A percentile compares a stretch with the other conserved stretches of the same genome.
phyloP scores from a whole-genome alignment of 2,329 filamentous ascomycete genomes.

The Scedosporium minutisporum region DNA sequence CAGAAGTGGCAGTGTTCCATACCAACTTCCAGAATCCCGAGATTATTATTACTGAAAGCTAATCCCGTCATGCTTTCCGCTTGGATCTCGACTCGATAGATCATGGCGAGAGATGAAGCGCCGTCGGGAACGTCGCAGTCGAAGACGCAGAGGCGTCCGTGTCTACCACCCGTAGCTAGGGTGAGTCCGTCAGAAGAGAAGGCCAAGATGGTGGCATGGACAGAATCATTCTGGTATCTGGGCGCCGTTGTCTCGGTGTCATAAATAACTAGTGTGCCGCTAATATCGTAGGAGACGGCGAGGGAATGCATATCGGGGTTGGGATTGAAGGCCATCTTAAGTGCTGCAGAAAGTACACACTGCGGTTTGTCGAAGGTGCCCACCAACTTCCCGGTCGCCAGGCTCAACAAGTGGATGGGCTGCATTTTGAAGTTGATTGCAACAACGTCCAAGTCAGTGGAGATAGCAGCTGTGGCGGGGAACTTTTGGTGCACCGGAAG shows the following conservation, averaged over 20 bases:
- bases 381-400: not conserved
- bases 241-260: not conserved
- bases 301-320: not conserved
- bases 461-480: not conserved
- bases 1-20: not conserved
- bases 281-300: not conserved
- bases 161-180: not conserved
- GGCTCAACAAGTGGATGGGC: not conserved
- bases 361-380: not conserved
- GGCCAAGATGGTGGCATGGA: not conserved
- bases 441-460: not conserved
- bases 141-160: not conserved
- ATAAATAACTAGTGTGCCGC: not conserved
- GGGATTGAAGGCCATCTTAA: not conserved
- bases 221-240: not conserved
- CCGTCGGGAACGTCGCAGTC: not conserved
- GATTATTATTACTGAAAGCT: not conserved
- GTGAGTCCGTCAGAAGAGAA: not conserved
- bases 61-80: not conserved
- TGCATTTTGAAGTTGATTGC: not conserved
- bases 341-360: not conserved
- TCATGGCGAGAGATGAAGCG: not conserved
- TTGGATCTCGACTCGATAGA: not conserved
- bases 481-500: not conserved
- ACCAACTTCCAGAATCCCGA: not conserved